phyloP scores from a whole-genome alignment of 805 yeast genomes.

The Cyberlindnera saturnus region DNA sequence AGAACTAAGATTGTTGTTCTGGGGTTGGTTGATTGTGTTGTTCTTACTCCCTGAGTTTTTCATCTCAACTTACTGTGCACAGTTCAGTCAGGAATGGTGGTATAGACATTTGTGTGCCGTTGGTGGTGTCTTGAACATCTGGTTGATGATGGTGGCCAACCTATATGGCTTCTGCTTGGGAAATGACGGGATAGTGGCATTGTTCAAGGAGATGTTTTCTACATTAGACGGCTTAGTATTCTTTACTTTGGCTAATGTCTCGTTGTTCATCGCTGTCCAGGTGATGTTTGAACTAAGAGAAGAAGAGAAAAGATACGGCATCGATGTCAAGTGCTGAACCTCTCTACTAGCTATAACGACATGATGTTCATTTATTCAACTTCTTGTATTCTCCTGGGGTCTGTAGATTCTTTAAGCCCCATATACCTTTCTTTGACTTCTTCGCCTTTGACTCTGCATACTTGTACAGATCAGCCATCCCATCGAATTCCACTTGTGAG shows the following conservation, averaged over 20 bases:
- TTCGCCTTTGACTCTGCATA: slow-evolving; percentile 58
- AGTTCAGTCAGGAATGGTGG: slow-evolving; percentile 47
- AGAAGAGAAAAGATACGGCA: slow-evolving; percentile 75
- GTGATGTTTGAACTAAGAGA: slow-evolving; percentile 93
- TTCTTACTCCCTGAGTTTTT: slow-evolving; percentile 82
- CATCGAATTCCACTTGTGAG: slow-evolving; percentile 79
- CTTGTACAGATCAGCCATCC: slow-evolving; percentile 54
- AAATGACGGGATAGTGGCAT: slow-evolving; percentile 66
- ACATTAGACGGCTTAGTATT: slow-evolving; percentile 65
- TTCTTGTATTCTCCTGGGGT: slow-evolving; percentile 82
- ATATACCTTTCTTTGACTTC: slow-evolving; percentile 54
- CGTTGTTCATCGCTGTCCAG: slow-evolving; percentile 80
- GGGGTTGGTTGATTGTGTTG: slow-evolving; percentile 95
- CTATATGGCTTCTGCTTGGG: slow-evolving; percentile 94
- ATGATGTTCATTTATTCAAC: slow-evolving; percentile 20
- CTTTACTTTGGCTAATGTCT: slow-evolving; percentile 51
- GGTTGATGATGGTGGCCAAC: slow-evolving; percentile 98
- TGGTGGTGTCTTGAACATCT: slow-evolving; percentile 85
- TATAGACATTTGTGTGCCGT: slow-evolving; percentile 76
- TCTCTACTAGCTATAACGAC: no score
- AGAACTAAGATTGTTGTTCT: slow-evolving; percentile 72
- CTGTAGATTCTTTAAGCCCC: slow-evolving; percentile 44
- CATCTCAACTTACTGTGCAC: slow-evolving; percentile 42
- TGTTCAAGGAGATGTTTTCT: slow-evolving; percentile 64
- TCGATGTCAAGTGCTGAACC: slow-evolving; percentile 65